Base-by-base conservation (phyloP, 169 alveolate genomes). In the Toxoplasma gondii region DNA sequence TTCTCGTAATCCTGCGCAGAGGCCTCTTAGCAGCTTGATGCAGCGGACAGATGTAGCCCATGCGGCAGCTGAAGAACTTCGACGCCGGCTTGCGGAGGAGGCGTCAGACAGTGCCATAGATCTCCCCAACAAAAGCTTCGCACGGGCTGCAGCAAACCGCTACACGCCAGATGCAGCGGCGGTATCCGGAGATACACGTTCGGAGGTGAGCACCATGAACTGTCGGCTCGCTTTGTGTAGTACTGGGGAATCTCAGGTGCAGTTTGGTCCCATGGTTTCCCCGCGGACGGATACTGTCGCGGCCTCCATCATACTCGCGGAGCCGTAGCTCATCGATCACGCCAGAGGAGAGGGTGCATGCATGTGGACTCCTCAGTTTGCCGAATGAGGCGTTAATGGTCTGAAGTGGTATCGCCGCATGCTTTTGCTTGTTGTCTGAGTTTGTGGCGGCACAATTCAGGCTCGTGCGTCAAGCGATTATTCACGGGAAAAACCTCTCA, bases 51-150 rank as follows among this genome's bases (percentile, higher is more conserved):
- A 82, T 24, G 90, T 82, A 24, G 27, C 90, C 17, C 54, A 82
- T 17, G 90, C 90, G 12, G 90, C 90, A 22, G 90, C 90, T 38
- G 90, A 82, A 41, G 90, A 36, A 31, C 90, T 82, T 29, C n/a
- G 90, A 27, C 54, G 90, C 69, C 90, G 64, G 19, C 54, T 82
- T 2, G 90, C 64, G 24, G 90, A 41, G 24, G 90, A 82, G 90
- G 64, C 41, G 58, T 1, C 41, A 41, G 41, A 39, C 69, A 31
- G 54, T 24, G 90, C 19, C 69, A 44, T 7, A 7, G 44, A 27
- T n/a, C 9, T 27, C 74, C 34, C 74, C 24, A 64, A 64, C 74
- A 16, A 64, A 64, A 64, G 74, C 24, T 64, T 64, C 31, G 1
- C 4, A 27, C 24, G 74, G 74, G 7, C 29, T 64, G 34, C 22